A percentile compares a stretch with the other conserved stretches of the same genome.
These are phyloP conservation scores for Olyra latifolia DNA, from an alignment of 176 grass and related monocot species.

Conservation along the genomic window DNA sequence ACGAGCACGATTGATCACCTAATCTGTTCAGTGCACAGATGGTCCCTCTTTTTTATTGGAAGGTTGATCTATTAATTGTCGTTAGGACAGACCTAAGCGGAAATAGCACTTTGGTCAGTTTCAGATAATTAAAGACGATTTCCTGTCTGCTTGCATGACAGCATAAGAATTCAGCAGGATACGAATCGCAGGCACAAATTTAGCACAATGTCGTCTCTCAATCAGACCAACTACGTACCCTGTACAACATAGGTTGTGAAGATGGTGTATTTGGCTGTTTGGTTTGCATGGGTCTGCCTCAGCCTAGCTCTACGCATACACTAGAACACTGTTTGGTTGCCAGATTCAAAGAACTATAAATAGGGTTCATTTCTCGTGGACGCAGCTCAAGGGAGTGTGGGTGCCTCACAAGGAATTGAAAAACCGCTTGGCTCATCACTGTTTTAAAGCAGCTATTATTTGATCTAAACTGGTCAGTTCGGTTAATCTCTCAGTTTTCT, in stretches of 20 bases:
- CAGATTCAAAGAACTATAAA: too few relatives aligned
- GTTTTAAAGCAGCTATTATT: too few relatives aligned
- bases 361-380: too few relatives aligned
- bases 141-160: background rate
- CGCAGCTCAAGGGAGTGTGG: too few relatives aligned
- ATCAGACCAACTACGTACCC: background rate
- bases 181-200: background rate
- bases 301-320: too few relatives aligned
- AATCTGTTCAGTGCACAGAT: background rate
- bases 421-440: too few relatives aligned
- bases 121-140: background rate
- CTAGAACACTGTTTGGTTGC: too few relatives aligned
- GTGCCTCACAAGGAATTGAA: too few relatives aligned
- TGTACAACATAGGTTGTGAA: background rate
- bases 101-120: background rate
- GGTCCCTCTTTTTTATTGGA: background rate
- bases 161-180: background rate
- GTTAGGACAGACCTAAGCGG: background rate
- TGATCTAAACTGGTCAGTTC: too few relatives aligned
- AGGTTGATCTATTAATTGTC: background rate
- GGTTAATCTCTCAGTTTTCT: too few relatives aligned
- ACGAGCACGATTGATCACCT: background rate
- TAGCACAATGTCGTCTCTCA: background rate
- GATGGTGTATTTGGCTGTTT: too few relatives aligned
- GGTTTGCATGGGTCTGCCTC: too few relatives aligned